Evolutionary conservation across 352 stramenopile species (phyloP).

Genomic region (Pythium sukuiense): DNA sequence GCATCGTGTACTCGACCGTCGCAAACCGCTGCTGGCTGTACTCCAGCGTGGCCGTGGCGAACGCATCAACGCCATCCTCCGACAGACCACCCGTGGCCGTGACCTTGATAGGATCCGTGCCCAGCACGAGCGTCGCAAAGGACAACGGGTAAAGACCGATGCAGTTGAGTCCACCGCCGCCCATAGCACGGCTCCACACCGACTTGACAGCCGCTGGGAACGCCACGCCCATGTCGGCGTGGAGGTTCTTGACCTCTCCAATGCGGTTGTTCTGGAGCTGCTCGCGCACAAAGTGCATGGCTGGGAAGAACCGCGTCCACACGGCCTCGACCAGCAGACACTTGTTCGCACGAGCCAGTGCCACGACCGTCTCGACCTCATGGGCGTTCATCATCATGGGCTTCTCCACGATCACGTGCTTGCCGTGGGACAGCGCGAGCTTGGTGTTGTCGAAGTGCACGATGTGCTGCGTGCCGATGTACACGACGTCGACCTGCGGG

Average conservation of each 20-base stretch:
- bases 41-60: conserved; percentile 49
- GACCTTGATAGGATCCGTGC: conserved; percentile 44
- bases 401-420: conserved; percentile 94
- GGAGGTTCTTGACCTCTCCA: conserved; percentile 64
- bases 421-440: conserved; percentile 76
- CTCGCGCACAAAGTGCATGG: conserved; percentile 56
- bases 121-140: conserved; percentile 64
- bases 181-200: conserved; percentile 68
- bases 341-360: conserved; percentile 54
- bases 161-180: conserved; percentile 67
- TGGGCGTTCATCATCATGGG: conserved; percentile 88
- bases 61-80: conserved; percentile 51
- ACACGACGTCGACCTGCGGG: conserved; percentile 85
- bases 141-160: conserved; percentile 78
- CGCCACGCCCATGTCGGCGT: conserved; percentile 68
- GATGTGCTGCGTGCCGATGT: conserved; percentile 90
- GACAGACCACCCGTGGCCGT: conserved; percentile 47
- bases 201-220: conserved; percentile 43
- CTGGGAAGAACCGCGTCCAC: conserved; percentile 88
- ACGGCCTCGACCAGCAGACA: conserved; percentile 82
- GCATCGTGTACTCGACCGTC: conserved; percentile 59
- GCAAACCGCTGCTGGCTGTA: conserved; percentile 46
- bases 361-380: conserved; percentile 68
- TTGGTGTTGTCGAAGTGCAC: conserved; percentile 78
- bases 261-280: conserved; percentile 54